phyloP scores from a whole-genome alignment of 306 rosid genomes.

The Vicia villosa region DNA sequence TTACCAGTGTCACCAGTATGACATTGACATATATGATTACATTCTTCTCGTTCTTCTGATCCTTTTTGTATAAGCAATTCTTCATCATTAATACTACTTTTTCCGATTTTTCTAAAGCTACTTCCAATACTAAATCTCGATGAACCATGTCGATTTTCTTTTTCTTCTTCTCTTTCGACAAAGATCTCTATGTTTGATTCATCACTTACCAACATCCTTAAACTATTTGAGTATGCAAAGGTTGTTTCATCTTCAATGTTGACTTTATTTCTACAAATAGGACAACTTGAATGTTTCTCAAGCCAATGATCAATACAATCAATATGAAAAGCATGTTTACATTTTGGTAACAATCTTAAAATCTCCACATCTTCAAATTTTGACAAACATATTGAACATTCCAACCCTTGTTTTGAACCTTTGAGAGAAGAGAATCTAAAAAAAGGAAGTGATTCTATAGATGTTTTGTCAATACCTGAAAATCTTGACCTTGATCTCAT shows the following conservation, averaged over 20 bases:
- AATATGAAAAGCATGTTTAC: conserved; percentile 91
- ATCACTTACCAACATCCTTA: conserved; percentile 56
- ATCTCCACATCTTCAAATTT: conserved; percentile 83
- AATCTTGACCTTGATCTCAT: conserved; percentile 63
- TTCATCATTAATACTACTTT: conserved; percentile 45
- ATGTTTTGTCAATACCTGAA: conserved; percentile 82
- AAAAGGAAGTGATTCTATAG: conserved; percentile 93
- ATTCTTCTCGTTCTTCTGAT: not conserved
- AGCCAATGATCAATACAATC: conserved; percentile 93
- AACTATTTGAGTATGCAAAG: conserved; percentile 63
- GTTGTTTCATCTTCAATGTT: conserved; percentile 62
- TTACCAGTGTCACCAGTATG: not conserved
- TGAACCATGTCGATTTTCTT: conserved; percentile 50
- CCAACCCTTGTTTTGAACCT: conserved; percentile 87
- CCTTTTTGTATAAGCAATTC: conserved; percentile 51
- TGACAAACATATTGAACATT: conserved; percentile 83
- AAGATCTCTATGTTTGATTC: conserved; percentile 79
- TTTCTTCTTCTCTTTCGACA: conserved; percentile 79
- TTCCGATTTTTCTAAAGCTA: conserved; percentile 69
- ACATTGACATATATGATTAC: not conserved
- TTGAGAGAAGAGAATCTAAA: conserved; percentile 81
- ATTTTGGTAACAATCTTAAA: conserved; percentile 79
- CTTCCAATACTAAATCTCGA: conserved; percentile 84
- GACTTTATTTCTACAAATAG: conserved; percentile 79
- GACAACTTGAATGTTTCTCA: conserved; percentile 87